Conservation (phyloP, 805 yeast genomes). For the Kodamaea laetipori region DNA sequence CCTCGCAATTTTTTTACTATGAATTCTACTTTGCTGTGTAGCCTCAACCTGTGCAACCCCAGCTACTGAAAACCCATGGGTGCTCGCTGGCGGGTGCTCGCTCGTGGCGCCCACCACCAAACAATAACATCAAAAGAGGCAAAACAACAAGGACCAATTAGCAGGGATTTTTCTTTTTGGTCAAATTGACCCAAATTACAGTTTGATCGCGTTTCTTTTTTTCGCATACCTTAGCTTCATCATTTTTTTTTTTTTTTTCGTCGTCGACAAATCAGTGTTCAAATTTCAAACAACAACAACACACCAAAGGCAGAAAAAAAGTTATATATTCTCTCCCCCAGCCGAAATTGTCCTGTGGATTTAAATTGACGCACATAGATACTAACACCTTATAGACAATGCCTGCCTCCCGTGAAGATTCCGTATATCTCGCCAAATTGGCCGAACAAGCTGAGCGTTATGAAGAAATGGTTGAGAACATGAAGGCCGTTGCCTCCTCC, state of each 20-base stretch:
- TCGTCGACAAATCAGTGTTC: conserved; percentile 14
- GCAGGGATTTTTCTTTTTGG: conserved; percentile 6
- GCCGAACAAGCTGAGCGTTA: conserved; percentile 99
- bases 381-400: conserved; percentile 34
- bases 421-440: conserved; percentile 95
- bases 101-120: background rate
- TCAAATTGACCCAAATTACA: conserved; percentile 1
- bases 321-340: conserved; percentile 1
- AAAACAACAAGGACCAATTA: conserved; percentile 2
- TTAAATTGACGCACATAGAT: conserved; percentile 6
- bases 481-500: conserved; percentile 95
- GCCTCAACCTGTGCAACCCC: too few species aligned
- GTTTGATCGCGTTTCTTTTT: conserved; percentile 10
- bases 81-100: background rate
- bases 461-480: conserved; percentile 98
- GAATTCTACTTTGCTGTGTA: too few species aligned
- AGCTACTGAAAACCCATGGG: background rate
- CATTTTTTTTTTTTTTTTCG: conserved; percentile 9
- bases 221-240: conserved; percentile 8
- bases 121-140: conserved; percentile 1
- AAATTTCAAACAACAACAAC: conserved; percentile 12
- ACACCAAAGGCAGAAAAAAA: conserved; percentile 9
- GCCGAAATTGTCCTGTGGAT: background rate
- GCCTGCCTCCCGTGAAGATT: conserved; percentile 94
- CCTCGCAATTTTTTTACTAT: too few species aligned